Evolutionary conservation across 108 stramenopile genomes (phyloP).

Genomic region (Nannochloropsis salina): DNA sequence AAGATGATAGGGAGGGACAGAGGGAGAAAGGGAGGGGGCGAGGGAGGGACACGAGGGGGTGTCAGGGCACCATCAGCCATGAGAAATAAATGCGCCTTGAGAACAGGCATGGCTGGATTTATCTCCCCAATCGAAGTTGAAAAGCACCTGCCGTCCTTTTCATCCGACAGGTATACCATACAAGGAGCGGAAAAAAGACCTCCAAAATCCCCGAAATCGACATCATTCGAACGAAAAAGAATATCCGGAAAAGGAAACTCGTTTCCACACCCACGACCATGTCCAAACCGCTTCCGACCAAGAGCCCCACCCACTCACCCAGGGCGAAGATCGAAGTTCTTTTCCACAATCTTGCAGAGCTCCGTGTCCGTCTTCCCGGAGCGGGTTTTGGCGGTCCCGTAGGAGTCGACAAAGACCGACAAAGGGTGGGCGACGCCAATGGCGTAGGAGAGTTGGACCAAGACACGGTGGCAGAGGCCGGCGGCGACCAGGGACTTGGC

Average conservation of each 20-base stretch:
- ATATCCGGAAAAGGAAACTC: neutral
- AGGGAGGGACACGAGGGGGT: neutral
- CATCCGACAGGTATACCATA: too few relatives aligned
- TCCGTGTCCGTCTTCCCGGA: slow-evolving; percentile 84
- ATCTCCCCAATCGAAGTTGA: too few relatives aligned
- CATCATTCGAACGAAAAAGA: neutral
- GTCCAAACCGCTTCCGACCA: neutral
- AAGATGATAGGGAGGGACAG: neutral
- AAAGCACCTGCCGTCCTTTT: too few relatives aligned
- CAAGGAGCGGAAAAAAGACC: too few relatives aligned
- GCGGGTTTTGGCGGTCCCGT: slow-evolving; percentile 79
- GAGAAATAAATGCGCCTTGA: too few relatives aligned
- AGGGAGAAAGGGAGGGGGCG: neutral
- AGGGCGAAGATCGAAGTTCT: slow-evolving; percentile 87
- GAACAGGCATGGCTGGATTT: too few relatives aligned
- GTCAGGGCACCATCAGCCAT: too few relatives aligned
- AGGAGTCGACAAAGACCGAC: slow-evolving; percentile 80
- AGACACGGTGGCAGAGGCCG: slow-evolving; percentile 69
- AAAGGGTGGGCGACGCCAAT: slow-evolving; percentile 85
- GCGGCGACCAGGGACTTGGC: slow-evolving; percentile 88
- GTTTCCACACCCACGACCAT: neutral
- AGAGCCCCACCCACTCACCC: neutral
- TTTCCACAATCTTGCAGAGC: slow-evolving; percentile 77
- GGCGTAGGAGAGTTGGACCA: slow-evolving; percentile 90
- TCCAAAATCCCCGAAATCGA: too few relatives aligned